phyloP scores from a whole-genome alignment of 169 alveolate genomes.

The Plasmodium vinckei region DNA sequence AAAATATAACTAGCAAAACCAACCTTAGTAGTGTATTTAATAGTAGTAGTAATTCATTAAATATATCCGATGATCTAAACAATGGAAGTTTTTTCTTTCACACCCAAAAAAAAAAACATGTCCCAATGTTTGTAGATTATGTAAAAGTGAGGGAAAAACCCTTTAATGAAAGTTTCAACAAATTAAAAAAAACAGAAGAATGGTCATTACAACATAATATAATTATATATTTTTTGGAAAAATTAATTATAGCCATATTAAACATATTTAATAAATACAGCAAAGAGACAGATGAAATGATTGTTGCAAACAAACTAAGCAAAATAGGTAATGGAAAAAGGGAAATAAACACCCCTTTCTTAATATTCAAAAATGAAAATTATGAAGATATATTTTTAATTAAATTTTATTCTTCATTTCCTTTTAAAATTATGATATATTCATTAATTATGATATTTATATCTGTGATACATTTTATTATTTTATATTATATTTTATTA shows the following conservation, averaged over 20 bases:
- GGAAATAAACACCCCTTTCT: neutral
- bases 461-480: slow-evolving; percentile 27
- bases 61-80: neutral
- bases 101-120: neutral
- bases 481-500: slow-evolving; percentile 34
- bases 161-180: neutral
- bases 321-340: no score
- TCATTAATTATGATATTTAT: slow-evolving; percentile 39
- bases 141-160: slow-evolving; percentile 3
- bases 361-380: slow-evolving; percentile 18
- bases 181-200: neutral
- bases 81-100: neutral
- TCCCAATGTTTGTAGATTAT: neutral
- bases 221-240: neutral
- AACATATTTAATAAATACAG: neutral
- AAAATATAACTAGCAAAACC: neutral
- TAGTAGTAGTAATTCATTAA: neutral
- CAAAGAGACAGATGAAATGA: neutral
- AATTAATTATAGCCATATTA: neutral
- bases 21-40: neutral
- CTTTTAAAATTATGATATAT: slow-evolving; percentile 41
- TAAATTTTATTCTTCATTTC: slow-evolving; percentile 67
- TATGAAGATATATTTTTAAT: slow-evolving; percentile 44
- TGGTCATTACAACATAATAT: neutral
- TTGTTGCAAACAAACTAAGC: no score